Conservation (phyloP, 345 rosid genomes). For the Arabidopsis suecica region DNA sequence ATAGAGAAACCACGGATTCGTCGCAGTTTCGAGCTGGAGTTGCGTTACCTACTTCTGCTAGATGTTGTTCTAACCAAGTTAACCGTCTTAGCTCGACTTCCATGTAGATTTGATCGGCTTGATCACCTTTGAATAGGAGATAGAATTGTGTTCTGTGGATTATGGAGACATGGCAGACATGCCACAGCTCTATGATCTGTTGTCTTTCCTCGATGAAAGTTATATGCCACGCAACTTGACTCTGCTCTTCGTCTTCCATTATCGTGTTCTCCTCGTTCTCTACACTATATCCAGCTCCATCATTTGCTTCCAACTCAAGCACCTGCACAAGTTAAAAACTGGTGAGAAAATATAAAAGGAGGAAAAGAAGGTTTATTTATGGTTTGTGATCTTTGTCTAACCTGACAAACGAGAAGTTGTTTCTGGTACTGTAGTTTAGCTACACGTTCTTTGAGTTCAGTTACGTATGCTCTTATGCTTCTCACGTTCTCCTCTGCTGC, state of each 20-base stretch:
- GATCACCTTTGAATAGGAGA: conserved; percentile 90
- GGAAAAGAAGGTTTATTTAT: not conserved
- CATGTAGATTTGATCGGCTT: conserved; percentile 96
- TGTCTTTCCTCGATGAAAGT: conserved; percentile 88
- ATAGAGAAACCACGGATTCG: conserved; percentile 69
- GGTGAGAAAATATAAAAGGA: not conserved
- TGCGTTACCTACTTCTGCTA: conserved; percentile 85
- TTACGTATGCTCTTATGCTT: conserved; percentile 90
- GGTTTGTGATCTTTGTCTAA: conserved; percentile 31
- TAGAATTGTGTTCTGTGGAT: conserved; percentile 96
- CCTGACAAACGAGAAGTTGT: conserved; percentile 99
- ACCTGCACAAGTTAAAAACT: conserved; percentile 54
- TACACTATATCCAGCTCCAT: conserved; percentile 77
- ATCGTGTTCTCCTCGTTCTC: conserved; percentile 62
- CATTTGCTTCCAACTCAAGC: conserved; percentile 96
- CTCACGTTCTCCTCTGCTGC: conserved; percentile 99
- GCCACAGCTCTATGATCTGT: conserved; percentile 93
- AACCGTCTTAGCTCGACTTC: conserved; percentile 97
- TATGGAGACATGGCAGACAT: conserved; percentile 82
- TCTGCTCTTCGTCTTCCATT: conserved; percentile 63
- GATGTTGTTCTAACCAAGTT: conserved; percentile 94
- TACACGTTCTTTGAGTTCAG: conserved; percentile 93
- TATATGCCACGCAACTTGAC: conserved; percentile 79
- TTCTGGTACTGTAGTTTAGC: conserved; percentile 98
- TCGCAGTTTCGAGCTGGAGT: conserved; percentile 80